A percentile compares a stretch with the other conserved stretches of the same genome.
These are phyloP conservation scores for Aquilaria sinensis DNA, from an alignment of 345 rosid species.

Conservation along the genomic window DNA sequence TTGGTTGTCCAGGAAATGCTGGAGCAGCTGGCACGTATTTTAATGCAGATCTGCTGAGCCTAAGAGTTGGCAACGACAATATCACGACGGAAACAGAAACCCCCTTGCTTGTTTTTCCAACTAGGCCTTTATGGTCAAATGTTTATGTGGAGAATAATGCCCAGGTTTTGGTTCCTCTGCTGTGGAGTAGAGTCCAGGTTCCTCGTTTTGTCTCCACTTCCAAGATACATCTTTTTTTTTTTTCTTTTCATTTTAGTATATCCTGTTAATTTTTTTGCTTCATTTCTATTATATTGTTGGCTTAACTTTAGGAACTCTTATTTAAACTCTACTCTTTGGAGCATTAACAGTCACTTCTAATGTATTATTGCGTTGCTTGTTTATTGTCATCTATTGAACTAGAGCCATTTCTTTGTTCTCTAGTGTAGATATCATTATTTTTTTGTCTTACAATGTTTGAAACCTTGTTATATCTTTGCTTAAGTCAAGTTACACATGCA, in stretches of 20 bases:
- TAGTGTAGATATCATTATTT: no score
- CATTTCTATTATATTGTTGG: not conserved
- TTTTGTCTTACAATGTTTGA: no score
- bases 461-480: no score
- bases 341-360: not conserved
- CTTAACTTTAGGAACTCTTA: not conserved
- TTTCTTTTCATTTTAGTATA: not conserved
- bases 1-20: slow-evolving; percentile 79
- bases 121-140: slow-evolving; percentile 80
- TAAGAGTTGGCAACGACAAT: slow-evolving; percentile 84
- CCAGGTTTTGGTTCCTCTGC: slow-evolving; percentile 87
- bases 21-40: slow-evolving; percentile 99
- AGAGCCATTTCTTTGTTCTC: no score
- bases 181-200: slow-evolving; percentile 99
- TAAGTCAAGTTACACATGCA: no score
- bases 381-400: no score
- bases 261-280: not conserved
- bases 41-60: slow-evolving; percentile 74
- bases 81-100: slow-evolving; percentile 89
- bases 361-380: no score
- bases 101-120: slow-evolving; percentile 88
- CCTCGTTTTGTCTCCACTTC: slow-evolving; percentile 13
- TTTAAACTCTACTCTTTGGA: not conserved
- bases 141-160: slow-evolving; percentile 89
- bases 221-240: slow-evolving; percentile 7